Evolutionary conservation across 495 filamentous ascomycete species (phyloP).

Genomic region (Penicillium coffeae): DNA sequence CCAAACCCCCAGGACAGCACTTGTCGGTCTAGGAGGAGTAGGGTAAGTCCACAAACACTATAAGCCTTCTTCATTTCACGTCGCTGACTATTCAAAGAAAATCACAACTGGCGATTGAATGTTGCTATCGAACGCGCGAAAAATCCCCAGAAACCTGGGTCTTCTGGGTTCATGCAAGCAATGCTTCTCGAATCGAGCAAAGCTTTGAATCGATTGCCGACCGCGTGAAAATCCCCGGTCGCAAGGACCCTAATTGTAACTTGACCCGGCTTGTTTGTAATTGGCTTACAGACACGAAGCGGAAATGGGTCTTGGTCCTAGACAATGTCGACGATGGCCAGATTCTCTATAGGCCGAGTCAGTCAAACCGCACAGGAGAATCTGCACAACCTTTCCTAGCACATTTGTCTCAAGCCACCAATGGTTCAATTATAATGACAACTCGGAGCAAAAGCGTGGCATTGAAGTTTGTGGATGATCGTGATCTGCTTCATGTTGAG

Average conservation of each 20-base stretch:
- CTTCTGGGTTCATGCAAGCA: constrained; percentile 50
- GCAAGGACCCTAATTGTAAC: neutral
- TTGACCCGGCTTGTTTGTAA: neutral
- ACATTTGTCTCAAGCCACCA: neutral
- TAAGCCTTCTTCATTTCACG: neutral
- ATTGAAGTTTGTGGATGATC: constrained; percentile 21
- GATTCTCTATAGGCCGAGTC: constrained; percentile 17
- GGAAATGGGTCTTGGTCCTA: neutral
- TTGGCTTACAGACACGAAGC: neutral
- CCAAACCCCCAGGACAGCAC: neutral
- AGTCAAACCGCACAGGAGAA: constrained; percentile 2
- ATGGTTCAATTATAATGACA: constrained; percentile 32
- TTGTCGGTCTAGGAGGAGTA: constrained; percentile 2
- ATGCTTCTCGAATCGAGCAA: constrained; percentile 33
- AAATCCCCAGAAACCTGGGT: constrained; percentile 41
- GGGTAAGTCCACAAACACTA: neutral
- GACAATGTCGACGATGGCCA: constrained; percentile 3
- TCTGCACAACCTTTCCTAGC: neutral
- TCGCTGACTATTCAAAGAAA: constrained; percentile 23
- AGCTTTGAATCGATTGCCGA: constrained; percentile 37
- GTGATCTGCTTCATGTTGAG: constrained; percentile 35
- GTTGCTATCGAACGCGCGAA: constrained; percentile 26
- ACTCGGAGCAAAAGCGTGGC: constrained; percentile 26
- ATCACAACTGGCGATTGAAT: constrained; percentile 40
- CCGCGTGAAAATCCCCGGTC: constrained; percentile 2